phyloP scores from a whole-genome alignment of 2,329 filamentous ascomycete genomes.

The Neofusicoccum sp. region DNA sequence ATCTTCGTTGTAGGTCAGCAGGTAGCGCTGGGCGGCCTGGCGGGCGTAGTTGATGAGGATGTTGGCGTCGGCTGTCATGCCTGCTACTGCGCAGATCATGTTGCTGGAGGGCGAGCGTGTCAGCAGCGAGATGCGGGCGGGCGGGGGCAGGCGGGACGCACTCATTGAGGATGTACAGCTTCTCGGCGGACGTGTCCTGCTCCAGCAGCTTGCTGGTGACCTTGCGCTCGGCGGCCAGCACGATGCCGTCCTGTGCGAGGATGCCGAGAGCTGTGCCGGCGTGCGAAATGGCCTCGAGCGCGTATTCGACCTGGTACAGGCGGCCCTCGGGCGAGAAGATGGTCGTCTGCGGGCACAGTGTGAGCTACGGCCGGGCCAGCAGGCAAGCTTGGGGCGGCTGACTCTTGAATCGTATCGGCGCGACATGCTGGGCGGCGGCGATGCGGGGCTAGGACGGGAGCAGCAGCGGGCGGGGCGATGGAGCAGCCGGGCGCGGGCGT shows the following conservation, averaged over 20 bases:
- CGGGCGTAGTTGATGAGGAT: conserved; percentile 99
- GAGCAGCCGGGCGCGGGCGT: conserved; percentile 23
- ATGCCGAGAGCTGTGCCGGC: conserved; percentile 96
- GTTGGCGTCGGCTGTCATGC: conserved; percentile 99
- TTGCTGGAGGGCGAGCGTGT: conserved; percentile 64
- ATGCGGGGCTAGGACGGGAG: neutral
- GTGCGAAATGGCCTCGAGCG: conserved; percentile 96
- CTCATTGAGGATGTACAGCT: conserved; percentile 99
- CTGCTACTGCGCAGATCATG: conserved; percentile 99
- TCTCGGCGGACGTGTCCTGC: conserved; percentile 99
- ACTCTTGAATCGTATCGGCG: conserved; percentile 97
- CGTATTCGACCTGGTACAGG: conserved; percentile 99
- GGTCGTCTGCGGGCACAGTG: conserved; percentile 69
- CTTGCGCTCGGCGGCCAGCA: conserved; percentile 96
- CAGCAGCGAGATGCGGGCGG: neutral
- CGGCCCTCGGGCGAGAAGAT: conserved; percentile 99
- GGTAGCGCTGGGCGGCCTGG: conserved; percentile 94
- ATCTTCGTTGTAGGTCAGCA: conserved; percentile 99
- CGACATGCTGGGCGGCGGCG: conserved; percentile 67
- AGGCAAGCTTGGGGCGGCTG: conserved; percentile 65
- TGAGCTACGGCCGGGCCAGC: conserved; percentile 91
- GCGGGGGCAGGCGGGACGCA: conserved; percentile 50
- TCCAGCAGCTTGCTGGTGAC: conserved; percentile 98
- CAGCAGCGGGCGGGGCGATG: conserved; percentile 3
- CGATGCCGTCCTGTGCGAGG: conserved; percentile 96